A percentile compares a stretch with the other conserved stretches of the same genome.
phyloP scores from a whole-genome alignment of 805 yeast species.

The Cyberlindnera galapagoensis region DNA sequence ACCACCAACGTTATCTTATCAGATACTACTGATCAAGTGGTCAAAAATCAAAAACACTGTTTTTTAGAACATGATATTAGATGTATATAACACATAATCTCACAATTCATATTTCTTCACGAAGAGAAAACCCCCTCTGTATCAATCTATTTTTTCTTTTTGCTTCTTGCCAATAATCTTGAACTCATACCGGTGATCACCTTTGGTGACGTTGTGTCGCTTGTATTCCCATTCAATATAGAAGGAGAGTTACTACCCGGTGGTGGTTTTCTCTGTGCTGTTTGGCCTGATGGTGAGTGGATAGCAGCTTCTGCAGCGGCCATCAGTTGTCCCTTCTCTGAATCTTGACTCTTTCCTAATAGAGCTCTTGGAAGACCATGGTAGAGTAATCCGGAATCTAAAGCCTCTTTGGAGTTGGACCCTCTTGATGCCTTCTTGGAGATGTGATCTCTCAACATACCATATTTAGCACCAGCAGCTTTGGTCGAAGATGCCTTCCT shows the following conservation, averaged over 20 bases:
- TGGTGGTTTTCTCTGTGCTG: constrained; percentile 1
- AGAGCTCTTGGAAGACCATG: constrained; percentile 28
- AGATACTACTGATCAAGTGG: no score
- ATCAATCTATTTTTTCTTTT: constrained; percentile 29
- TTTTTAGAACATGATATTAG: no score
- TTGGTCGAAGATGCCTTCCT: not conserved
- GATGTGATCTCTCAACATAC: constrained; percentile 30
- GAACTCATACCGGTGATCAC: constrained; percentile 53
- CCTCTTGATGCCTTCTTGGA: constrained; percentile 19
- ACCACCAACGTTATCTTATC: no score
- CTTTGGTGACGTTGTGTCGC: constrained; percentile 15
- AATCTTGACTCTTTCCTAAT: not conserved
- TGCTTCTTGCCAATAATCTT: constrained; percentile 46
- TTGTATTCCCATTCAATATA: no score
- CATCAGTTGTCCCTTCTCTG: constrained; percentile 11
- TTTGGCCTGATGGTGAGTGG: constrained; percentile 3
- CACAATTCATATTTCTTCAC: not conserved
- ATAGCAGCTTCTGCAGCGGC: constrained; percentile 24
- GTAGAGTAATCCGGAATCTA: constrained; percentile 24
- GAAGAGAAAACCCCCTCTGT: no score
- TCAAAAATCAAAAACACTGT: no score
- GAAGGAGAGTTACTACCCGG: no score
- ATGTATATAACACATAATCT: constrained; percentile 1
- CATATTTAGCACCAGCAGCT: constrained; percentile 16
- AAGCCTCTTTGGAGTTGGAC: constrained; percentile 20